phyloP scores from a whole-genome alignment of 179 eudicot species.

The Actinidia arguta region DNA sequence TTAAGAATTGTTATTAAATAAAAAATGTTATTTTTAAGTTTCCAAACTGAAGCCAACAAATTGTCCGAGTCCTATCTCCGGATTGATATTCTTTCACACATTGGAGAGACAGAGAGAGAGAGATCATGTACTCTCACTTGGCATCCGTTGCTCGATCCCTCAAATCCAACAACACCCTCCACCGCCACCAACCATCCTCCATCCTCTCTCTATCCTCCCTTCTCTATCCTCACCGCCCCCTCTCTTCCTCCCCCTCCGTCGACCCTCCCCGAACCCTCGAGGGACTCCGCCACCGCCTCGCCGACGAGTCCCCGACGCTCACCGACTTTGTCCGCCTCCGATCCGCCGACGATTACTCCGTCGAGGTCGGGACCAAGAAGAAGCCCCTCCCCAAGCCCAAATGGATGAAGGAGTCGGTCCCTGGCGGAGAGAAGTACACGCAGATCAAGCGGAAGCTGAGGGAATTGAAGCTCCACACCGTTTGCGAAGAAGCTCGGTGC shows the following conservation, averaged over 20 bases:
- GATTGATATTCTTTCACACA: too few relatives aligned
- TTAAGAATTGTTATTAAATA: too few relatives aligned
- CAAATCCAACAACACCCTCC: slow-evolving; percentile 24
- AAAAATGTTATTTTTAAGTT: too few relatives aligned
- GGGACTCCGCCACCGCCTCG: slow-evolving; percentile 75
- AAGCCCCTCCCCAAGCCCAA: slow-evolving; percentile 94
- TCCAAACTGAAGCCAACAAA: too few relatives aligned
- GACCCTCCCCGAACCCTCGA: slow-evolving; percentile 49
- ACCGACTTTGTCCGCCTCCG: slow-evolving; percentile 55
- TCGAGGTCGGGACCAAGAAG: slow-evolving; percentile 92
- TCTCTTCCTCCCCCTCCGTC: slow-evolving; percentile 27
- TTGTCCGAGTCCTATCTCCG: too few relatives aligned
- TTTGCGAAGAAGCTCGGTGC: slow-evolving; percentile 93
- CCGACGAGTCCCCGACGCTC: slow-evolving; percentile 68
- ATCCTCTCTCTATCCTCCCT: slow-evolving; percentile 14
- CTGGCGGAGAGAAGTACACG: slow-evolving; percentile 90
- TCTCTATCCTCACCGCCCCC: slow-evolving; percentile 20
- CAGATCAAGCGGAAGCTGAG: slow-evolving; percentile 82
- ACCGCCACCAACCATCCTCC: not conserved
- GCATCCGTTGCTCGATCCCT: slow-evolving; percentile 35
- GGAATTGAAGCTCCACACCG: slow-evolving; percentile 89
- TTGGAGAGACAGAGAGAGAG: not conserved
- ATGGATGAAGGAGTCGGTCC: slow-evolving; percentile 95
- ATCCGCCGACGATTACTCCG: slow-evolving; percentile 59
- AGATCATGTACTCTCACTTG: slow-evolving; percentile 31